phyloP scores from a whole-genome alignment of 768 basidiomycete genomes.

The Mycena sanguinolenta region DNA sequence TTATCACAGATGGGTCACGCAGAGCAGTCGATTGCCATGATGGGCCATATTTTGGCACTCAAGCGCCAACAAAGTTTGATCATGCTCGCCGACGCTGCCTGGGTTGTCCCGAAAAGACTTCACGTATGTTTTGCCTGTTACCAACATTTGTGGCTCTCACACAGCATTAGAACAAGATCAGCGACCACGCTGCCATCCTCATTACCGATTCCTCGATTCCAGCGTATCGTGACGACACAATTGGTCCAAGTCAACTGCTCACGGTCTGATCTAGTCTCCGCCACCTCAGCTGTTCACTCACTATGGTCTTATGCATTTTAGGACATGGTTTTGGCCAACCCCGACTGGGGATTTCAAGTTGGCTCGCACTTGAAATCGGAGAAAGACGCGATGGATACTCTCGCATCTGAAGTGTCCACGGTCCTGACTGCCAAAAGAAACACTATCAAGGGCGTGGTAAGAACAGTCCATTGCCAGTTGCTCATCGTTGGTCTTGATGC shows the following conservation, averaged over 20 bases:
- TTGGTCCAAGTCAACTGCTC: slow-evolving; percentile 4
- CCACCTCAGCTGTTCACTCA: background rate
- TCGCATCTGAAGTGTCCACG: background rate
- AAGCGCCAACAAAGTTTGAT: background rate
- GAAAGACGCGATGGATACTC: background rate
- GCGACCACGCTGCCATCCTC: background rate
- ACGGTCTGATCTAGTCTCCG: background rate
- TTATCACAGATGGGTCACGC: background rate
- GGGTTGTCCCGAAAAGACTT: background rate
- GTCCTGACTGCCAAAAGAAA: background rate
- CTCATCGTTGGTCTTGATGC: background rate
- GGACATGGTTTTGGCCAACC: background rate
- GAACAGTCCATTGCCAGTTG: background rate
- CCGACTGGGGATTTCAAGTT: slow-evolving; percentile 4
- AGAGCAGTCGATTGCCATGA: background rate
- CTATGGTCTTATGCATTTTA: background rate
- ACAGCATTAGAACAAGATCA: slow-evolving; percentile 1
- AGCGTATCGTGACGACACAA: background rate
- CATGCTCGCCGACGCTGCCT: background rate
- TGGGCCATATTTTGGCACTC: slow-evolving; percentile 3
- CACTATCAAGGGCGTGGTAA: slow-evolving; percentile 5
- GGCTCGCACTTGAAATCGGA: background rate
- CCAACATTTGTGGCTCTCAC: background rate
- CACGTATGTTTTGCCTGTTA: background rate
- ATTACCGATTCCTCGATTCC: background rate